Base-by-base conservation (phyloP, 768 basidiomycete genomes). In the Hypsizygus marmoreus region DNA sequence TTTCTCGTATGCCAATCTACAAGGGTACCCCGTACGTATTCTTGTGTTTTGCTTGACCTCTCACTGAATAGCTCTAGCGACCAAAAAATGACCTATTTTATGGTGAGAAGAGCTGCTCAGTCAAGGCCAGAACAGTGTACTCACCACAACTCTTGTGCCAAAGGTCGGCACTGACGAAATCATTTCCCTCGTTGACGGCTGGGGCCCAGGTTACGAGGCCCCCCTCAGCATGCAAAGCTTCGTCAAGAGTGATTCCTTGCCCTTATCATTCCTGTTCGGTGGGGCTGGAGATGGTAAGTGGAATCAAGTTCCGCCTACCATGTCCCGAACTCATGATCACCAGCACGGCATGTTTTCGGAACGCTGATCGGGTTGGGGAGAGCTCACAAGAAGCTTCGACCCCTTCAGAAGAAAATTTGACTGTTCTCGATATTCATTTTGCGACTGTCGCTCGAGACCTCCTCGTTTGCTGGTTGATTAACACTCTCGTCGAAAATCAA, bases 221-320 rank as follows among this genome's bases (percentile, higher is more conserved):
- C 59, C 59, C 9, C 33, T 66, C 1, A 49, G 57, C 16, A 28
- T 65, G 3, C 42, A 45, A 6, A 28, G 40, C 3, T 43, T 62
- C 23, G 46, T 47, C 13, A 42, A 54, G 16, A 43, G 33, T 11
- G 46, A 51, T 14, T 54, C 58, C 0, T 49, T 50, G 0, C 34
- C 51, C 8, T 39, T 65, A 0, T 48, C 62, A 0, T 64, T 65
- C 32, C 48, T 62, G 14, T 52, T 65, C n/a, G 64, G 55, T 24
- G 64, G 64, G 5, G 51, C 56, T 11, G 64, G 56, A 8, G 64
- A 65, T 45, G 59, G 59, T 61, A 37, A 5, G 51, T 45, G 8
- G 13, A n/a, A 3, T 2, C 8, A 1, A 43, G 2, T 14, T 35
- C 5, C 37, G 6, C 17, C 2, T 19, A 14, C 19, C 19, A 32